Evolutionary conservation across 768 basidiomycete species (phyloP).

Genomic region (Xanthoconium stramineum): DNA sequence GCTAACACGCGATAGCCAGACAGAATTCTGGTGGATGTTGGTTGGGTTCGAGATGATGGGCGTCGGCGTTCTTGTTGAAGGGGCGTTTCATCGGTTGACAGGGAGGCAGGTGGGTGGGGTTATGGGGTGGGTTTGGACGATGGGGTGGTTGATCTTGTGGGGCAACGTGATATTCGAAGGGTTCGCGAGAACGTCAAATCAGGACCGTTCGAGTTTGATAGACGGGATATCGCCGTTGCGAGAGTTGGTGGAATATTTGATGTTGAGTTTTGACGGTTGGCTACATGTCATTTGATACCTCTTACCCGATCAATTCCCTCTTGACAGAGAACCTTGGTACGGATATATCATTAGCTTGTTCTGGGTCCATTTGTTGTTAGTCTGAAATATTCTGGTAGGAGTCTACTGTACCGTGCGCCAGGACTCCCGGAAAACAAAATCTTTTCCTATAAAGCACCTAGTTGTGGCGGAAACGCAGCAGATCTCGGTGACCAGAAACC

Average conservation of each 20-base stretch:
- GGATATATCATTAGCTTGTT: no score
- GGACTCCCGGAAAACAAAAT: no score
- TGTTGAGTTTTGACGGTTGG: neutral
- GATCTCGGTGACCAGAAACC: no score
- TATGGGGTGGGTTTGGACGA: constrained; percentile 1
- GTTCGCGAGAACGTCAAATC: neutral
- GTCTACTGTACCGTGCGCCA: no score
- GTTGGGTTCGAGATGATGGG: constrained; percentile 7
- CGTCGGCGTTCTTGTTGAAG: neutral
- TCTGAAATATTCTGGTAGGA: no score
- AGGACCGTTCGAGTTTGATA: neutral
- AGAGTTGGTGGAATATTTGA: neutral
- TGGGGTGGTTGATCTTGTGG: neutral
- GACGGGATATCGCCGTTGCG: neutral
- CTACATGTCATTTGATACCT: neutral
- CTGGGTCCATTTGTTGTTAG: no score
- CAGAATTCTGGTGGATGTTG: neutral
- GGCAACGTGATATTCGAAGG: neutral
- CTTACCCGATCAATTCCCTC: no score
- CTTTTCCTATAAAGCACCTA: no score
- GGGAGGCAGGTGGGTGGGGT: neutral
- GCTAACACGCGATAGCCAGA: neutral
- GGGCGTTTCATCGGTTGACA: neutral
- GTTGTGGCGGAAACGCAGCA: no score
- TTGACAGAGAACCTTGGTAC: no score